phyloP scores from a whole-genome alignment of 306 rosid species.

The Casuarina cunninghamiana region DNA sequence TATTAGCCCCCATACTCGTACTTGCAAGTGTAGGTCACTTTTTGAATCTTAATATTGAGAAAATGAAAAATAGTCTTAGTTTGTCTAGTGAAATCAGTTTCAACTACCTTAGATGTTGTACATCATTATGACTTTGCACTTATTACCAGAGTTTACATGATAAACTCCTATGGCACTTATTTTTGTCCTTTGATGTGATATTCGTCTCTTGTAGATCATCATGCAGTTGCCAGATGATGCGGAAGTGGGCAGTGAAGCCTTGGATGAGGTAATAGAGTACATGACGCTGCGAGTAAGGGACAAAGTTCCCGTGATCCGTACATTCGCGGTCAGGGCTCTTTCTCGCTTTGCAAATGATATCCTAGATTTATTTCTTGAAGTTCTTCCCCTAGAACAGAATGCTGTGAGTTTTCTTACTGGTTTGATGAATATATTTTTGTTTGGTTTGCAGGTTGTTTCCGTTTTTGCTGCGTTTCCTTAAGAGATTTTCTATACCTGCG shows the following conservation, averaged over 20 bases:
- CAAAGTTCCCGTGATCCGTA: constrained; percentile 72
- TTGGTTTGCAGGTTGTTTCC: not conserved
- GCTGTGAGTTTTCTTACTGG: constrained; percentile 53
- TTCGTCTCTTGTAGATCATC: constrained; percentile 61
- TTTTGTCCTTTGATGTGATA: not conserved
- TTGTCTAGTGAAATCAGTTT: not conserved
- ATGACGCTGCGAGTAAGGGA: constrained; percentile 74
- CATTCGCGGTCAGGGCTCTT: constrained; percentile 87
- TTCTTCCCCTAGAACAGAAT: constrained; percentile 69
- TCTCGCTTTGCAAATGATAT: constrained; percentile 91
- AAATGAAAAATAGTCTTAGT: not conserved
- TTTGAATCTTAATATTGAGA: not conserved
- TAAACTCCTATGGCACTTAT: not conserved
- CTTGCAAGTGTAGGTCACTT: not conserved
- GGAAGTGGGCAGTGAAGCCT: constrained; percentile 76
- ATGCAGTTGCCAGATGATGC: constrained; percentile 91
- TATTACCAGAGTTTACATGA: not conserved
- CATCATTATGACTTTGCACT: not conserved
- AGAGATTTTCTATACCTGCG: not conserved
- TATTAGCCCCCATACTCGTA: not conserved
- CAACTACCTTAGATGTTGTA: not conserved
- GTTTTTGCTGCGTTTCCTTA: not conserved
- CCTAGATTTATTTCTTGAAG: constrained; percentile 70
- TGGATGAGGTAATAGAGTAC: constrained; percentile 88
- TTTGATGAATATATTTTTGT: constrained; percentile 13